A percentile compares a stretch with the other conserved stretches of the same genome.
These are phyloP conservation scores for Coffea eugenioides DNA, from an alignment of 257 asterid genomes.

Conservation along the genomic window DNA sequence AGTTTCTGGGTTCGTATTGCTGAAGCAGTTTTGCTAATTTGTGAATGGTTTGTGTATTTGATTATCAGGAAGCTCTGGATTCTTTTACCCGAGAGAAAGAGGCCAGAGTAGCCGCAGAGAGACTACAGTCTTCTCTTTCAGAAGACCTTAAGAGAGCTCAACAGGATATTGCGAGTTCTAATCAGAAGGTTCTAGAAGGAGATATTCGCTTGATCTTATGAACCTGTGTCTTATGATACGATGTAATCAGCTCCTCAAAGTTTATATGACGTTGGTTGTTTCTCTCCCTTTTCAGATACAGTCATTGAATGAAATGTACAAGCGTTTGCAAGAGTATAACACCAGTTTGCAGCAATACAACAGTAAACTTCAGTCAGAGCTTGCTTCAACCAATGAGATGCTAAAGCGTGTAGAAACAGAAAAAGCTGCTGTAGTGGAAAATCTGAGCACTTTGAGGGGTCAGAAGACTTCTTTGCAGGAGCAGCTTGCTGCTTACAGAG, in stretches of 20 bases:
- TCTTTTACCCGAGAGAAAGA: slow-evolving; percentile 66
- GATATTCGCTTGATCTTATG: background rate
- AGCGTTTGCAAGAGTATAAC: slow-evolving; percentile 78
- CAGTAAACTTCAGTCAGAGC: slow-evolving; percentile 80
- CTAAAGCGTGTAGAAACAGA: slow-evolving; percentile 81
- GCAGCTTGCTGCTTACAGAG: slow-evolving; percentile 72
- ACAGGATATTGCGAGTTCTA: slow-evolving; percentile 51
- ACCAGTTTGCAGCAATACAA: slow-evolving; percentile 88
- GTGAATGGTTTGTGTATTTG: slow-evolving; percentile 11
- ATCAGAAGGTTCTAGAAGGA: slow-evolving; percentile 51
- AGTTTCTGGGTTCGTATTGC: background rate
- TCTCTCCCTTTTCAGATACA: slow-evolving; percentile 51
- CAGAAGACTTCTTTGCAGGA: slow-evolving; percentile 79
- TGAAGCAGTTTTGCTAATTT: background rate
- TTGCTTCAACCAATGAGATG: slow-evolving; percentile 55
- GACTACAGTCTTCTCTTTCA: slow-evolving; percentile 57
- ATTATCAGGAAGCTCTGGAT: slow-evolving; percentile 73
- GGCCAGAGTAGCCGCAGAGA: slow-evolving; percentile 63
- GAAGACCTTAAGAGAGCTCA: slow-evolving; percentile 80
- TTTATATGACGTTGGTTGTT: background rate
- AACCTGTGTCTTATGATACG: too few species aligned
- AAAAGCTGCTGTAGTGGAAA: slow-evolving; percentile 74
- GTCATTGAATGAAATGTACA: slow-evolving; percentile 67
- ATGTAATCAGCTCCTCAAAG: slow-evolving; percentile 1
- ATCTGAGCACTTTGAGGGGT: slow-evolving; percentile 81